A percentile compares a stretch with the other conserved stretches of the same genome.
Evolutionary conservation across 2,329 filamentous ascomycete genomes (phyloP).

Genomic region (Ophioceras dolichostomum): DNA sequence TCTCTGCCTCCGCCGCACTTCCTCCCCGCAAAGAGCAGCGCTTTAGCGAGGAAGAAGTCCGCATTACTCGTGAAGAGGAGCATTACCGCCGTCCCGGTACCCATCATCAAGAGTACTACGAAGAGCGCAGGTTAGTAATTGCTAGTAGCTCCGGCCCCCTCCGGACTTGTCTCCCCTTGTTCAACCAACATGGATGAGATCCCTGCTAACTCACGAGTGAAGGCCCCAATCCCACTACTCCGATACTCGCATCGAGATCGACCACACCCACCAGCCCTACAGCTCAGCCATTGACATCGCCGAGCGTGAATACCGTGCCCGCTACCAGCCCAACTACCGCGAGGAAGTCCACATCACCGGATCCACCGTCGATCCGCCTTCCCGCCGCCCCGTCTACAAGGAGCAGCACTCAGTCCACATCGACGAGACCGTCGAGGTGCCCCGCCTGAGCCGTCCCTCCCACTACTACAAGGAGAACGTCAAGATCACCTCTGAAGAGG

Average conservation of each 20-base stretch:
- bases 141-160: slow-evolving; percentile 11
- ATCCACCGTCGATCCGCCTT: slow-evolving; percentile 21
- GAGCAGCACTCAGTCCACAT: slow-evolving; percentile 16
- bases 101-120: slow-evolving; percentile 39
- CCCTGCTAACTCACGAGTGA: no score
- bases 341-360: slow-evolving; percentile 23
- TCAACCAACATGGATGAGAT: no score
- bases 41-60: slow-evolving; percentile 74
- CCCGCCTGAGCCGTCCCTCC: slow-evolving; percentile 25
- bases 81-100: slow-evolving; percentile 59
- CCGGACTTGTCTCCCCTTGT: no score
- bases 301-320: slow-evolving; percentile 55
- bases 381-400: slow-evolving; percentile 16
- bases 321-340: slow-evolving; percentile 38
- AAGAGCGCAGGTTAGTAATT: slow-evolving; percentile 35
- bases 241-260: slow-evolving; percentile 55
- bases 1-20: slow-evolving; percentile 48
- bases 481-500: slow-evolving; percentile 51
- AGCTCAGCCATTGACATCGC: slow-evolving; percentile 46
- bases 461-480: slow-evolving; percentile 42
- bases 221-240: slow-evolving; percentile 34
- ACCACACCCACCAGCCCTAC: slow-evolving; percentile 36
- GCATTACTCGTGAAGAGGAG: slow-evolving; percentile 67
- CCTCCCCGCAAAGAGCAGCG: slow-evolving; percentile 48
- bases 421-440: slow-evolving; percentile 23